phyloP scores from a whole-genome alignment of 2,329 filamentous ascomycete genomes.

The Aspergillus arachidicola region DNA sequence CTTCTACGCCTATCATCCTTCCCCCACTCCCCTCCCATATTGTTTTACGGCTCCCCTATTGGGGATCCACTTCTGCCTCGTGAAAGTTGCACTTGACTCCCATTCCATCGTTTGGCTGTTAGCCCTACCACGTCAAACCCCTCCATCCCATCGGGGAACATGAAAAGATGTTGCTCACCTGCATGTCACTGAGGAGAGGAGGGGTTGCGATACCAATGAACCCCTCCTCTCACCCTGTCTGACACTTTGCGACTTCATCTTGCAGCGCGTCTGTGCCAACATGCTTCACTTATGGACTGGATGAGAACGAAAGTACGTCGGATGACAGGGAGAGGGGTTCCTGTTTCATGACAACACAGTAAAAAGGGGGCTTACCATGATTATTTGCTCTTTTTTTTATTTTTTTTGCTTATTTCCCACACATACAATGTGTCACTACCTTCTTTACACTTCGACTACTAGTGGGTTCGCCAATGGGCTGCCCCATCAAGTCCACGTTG shows the following conservation, averaged over 20 bases:
- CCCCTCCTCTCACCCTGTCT: neutral
- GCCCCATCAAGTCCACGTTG: conserved; percentile 29
- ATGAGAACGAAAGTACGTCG: neutral
- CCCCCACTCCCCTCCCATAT: neutral
- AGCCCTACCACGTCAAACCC: conserved; percentile 24
- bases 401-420: neutral
- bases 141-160: conserved; percentile 18
- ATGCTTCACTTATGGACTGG: neutral
- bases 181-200: conserved; percentile 1
- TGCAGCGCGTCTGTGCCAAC: conserved; percentile 1
- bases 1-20: conserved; percentile 4
- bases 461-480: conserved; percentile 15
- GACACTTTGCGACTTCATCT: conserved; percentile 6
- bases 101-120: conserved; percentile 17
- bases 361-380: conserved; percentile 1
- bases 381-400: neutral
- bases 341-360: conserved; percentile 10
- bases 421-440: neutral
- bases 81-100: conserved; percentile 13
- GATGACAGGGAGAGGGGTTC: neutral
- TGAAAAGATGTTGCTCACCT: conserved; percentile 3
- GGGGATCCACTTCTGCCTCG: conserved; percentile 18
- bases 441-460: conserved; percentile 6
- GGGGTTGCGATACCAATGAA: neutral
- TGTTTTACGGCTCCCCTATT: neutral